Conservation (phyloP, 352 stramenopile species). For the Saprolegnia parasitica region DNA sequence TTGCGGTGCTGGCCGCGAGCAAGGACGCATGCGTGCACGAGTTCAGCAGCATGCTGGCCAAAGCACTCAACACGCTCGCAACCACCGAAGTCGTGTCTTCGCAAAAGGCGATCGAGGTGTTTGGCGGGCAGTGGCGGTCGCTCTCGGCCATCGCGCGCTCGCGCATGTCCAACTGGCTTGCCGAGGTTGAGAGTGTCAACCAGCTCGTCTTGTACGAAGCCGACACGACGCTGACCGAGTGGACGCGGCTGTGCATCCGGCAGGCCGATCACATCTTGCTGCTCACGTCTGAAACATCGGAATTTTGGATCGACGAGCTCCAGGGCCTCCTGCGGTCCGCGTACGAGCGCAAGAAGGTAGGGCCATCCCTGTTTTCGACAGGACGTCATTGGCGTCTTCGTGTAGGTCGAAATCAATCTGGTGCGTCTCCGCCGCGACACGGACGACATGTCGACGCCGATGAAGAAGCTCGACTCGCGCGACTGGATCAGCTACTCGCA, state of each 20-base stretch:
- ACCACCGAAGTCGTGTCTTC: conserved; percentile 69
- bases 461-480: conserved; percentile 78
- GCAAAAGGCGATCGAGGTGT: conserved; percentile 50
- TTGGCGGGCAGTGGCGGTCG: conserved; percentile 66
- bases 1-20: conserved; percentile 73
- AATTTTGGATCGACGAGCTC: conserved; percentile 17
- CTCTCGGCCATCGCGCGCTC: conserved; percentile 57
- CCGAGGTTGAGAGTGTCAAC: conserved; percentile 69
- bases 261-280: conserved; percentile 82
- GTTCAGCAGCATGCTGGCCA: conserved; percentile 63
- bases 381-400: no score
- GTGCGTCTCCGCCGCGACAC: conserved; percentile 71
- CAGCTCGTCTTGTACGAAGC: conserved; percentile 81
- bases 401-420: conserved; percentile 70
- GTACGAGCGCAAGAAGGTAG: conserved; percentile 10
- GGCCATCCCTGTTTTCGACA: conserved; percentile 36
- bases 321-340: not conserved
- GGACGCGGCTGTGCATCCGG: conserved; percentile 79
- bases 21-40: conserved; percentile 68
- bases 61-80: conserved; percentile 52
- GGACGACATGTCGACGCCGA: conserved; percentile 44
- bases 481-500: conserved; percentile 84
- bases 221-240: conserved; percentile 59
- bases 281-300: conserved; percentile 59
- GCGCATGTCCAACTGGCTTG: conserved; percentile 57